Base-by-base conservation (phyloP, 768 basidiomycete genomes). In the Leccinum broughii region DNA sequence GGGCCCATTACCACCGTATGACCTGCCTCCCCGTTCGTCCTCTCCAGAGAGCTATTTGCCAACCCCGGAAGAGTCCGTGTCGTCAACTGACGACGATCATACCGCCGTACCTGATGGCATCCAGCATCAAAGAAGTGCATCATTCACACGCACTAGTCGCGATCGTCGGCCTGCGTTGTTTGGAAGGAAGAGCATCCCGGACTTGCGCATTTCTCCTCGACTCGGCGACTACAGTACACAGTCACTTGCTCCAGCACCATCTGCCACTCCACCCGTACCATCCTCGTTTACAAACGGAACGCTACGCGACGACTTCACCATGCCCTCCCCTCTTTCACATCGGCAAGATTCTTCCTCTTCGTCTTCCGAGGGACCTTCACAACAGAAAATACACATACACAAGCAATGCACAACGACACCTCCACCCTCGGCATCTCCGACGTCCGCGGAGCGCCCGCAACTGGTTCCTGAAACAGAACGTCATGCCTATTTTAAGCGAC, bases 401-500 rank as follows among this genome's bases (percentile, higher is more conserved):
- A 70, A 68, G 49, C 61, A 66, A 34, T 70, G 63, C 26, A 55
- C 62, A 17, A 72, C 71, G 55, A 77, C 77, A 22, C 68, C 70
- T 24, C 67, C 74, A 59, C 65, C 71, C 56, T 69, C 64, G 64
- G 70, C 77, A 30, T 79, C 83, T 8, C 81, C 82, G 32, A 73
- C 78, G 3, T 67, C 73, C 22, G 63, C 70, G 8, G 77, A 76
- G 46, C 69, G 64, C 46, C 55, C 66, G 6, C 78, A 77, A 48
- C 73, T 80, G 1, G 77, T 82, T 3, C 83, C 85, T 20, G 86
- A 93, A 46, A 82, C 84, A 4, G 92, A 95, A 68, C 85, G 92
- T 24, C 90, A 93, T 68, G 91, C 93, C 2, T 98, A 99, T 75
- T 99, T 99, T 77, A 88, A 89, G 39, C 87, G 95, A n/a, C 79